Evolutionary conservation across 2,329 filamentous ascomycete species (phyloP).

Genomic region (Penicillium verrucosum): DNA sequence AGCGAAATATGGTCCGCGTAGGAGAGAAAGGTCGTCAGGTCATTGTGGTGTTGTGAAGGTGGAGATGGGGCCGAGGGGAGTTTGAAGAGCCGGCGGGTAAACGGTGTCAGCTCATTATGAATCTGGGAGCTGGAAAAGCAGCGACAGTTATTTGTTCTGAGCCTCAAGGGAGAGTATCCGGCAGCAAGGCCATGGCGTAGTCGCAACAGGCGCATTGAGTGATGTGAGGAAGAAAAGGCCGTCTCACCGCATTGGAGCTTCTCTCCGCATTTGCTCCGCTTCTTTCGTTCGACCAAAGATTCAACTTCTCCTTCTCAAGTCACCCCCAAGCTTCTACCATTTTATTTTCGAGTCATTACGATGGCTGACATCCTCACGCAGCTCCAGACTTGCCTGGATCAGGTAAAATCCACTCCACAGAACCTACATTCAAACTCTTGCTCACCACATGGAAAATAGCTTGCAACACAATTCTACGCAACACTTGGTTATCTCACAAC

Average conservation of each 20-base stretch:
- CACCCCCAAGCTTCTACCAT: background rate
- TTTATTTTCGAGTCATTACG: background rate
- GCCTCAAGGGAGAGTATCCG: background rate
- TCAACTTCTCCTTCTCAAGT: background rate
- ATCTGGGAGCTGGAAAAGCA: slow-evolving; percentile 14
- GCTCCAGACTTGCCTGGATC: slow-evolving; percentile 51
- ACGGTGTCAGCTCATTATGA: slow-evolving; percentile 22
- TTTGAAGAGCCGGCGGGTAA: slow-evolving; percentile 37
- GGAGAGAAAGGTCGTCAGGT: slow-evolving; percentile 40
- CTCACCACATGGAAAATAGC: slow-evolving; percentile 26
- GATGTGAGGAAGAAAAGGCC: slow-evolving; percentile 8
- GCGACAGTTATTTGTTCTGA: background rate
- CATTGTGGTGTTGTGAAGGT: slow-evolving; percentile 36
- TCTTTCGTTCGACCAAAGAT: slow-evolving; percentile 1
- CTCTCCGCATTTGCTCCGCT: slow-evolving; percentile 23
- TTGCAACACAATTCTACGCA: slow-evolving; percentile 52
- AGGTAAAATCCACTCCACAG: slow-evolving; percentile 30
- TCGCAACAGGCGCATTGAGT: slow-evolving; percentile 20
- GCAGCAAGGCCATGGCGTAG: slow-evolving; percentile 15
- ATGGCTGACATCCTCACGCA: slow-evolving; percentile 51
- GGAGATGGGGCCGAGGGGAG: slow-evolving; percentile 35
- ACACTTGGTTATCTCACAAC: slow-evolving; percentile 48
- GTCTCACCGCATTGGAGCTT: slow-evolving; percentile 24
- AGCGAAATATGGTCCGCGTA: slow-evolving; percentile 41
- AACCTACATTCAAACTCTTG: background rate